Evolutionary conservation across 2,329 filamentous ascomycete genomes (phyloP).

Genomic region (Sarocladiaceae sp.): DNA sequence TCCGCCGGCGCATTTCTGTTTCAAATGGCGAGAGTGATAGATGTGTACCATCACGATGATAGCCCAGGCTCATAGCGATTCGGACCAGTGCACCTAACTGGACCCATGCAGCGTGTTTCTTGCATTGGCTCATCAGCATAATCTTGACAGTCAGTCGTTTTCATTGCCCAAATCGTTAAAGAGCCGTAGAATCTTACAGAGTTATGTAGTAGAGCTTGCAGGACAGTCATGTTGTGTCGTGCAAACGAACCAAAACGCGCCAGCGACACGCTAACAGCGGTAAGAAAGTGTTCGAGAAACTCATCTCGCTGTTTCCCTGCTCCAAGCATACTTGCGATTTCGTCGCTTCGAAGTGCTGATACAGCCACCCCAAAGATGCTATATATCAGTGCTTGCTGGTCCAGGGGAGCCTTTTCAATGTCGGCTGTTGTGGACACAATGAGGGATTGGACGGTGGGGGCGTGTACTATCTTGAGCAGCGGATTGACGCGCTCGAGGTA

Average conservation of each 20-base stretch:
- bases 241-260: conserved; percentile 50
- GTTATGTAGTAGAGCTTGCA: conserved; percentile 54
- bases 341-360: conserved; percentile 45
- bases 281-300: conserved; percentile 44
- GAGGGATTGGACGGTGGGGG: conserved; percentile 59
- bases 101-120: conserved; percentile 54
- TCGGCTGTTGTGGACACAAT: conserved; percentile 58
- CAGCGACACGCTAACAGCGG: conserved; percentile 43
- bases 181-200: conserved; percentile 31
- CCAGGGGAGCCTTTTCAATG: conserved; percentile 46
- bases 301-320: conserved; percentile 33
- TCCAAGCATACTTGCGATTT: conserved; percentile 48
- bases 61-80: conserved; percentile 60
- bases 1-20: conserved; percentile 56
- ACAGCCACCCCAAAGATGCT: conserved; percentile 58
- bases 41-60: conserved; percentile 54
- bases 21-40: conserved; percentile 55
- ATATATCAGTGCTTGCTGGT: conserved; percentile 57
- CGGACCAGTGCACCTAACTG: conserved; percentile 54
- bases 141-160: conserved; percentile 16
- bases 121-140: conserved; percentile 49
- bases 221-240: conserved; percentile 48
- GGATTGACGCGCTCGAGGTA: conserved; percentile 71
- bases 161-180: neutral
- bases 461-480: conserved; percentile 64